Evolutionary conservation across 148 eudicot species (phyloP).

Genomic region (Vaccinium macrocarpon): DNA sequence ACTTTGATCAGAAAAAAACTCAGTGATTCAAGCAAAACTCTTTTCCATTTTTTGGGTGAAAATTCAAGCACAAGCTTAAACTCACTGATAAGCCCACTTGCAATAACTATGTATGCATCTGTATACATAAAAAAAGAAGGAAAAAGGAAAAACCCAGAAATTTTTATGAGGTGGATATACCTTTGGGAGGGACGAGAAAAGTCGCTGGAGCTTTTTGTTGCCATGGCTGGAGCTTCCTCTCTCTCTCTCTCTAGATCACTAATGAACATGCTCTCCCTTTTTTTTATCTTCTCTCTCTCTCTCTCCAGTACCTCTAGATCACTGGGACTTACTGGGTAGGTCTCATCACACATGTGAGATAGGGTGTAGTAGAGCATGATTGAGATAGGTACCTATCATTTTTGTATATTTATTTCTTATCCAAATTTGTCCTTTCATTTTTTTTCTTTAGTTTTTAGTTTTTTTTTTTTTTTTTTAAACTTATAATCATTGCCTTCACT

Average conservation of each 20-base stretch:
- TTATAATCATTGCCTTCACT: too few species aligned
- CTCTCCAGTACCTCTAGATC: too few species aligned
- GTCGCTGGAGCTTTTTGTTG: slow-evolving; percentile 4
- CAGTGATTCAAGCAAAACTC: not conserved
- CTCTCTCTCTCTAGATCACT: not conserved
- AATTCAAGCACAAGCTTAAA: not conserved
- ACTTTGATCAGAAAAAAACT: not conserved
- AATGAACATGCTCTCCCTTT: too few species aligned
- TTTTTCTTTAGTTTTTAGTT: too few species aligned
- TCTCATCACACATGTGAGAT: too few species aligned
- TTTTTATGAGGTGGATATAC: not conserved
- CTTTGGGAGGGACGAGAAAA: slow-evolving; percentile 19
- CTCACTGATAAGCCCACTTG: not conserved
- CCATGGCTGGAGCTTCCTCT: slow-evolving; percentile 13
- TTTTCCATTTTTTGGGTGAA: not conserved
- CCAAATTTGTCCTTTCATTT: too few species aligned
- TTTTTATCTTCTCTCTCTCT: too few species aligned
- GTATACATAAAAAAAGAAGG: not conserved
- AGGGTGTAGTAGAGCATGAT: too few species aligned
- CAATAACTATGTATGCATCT: not conserved
- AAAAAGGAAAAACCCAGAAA: not conserved
- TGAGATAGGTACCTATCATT: too few species aligned
- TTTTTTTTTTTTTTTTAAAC: too few species aligned
- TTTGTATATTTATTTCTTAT: too few species aligned
- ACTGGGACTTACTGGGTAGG: too few species aligned